These are phyloP conservation scores for Chlamydomonas sp. DNA, from an alignment of 139 green algal genomes.

Conservation along the genomic window DNA sequence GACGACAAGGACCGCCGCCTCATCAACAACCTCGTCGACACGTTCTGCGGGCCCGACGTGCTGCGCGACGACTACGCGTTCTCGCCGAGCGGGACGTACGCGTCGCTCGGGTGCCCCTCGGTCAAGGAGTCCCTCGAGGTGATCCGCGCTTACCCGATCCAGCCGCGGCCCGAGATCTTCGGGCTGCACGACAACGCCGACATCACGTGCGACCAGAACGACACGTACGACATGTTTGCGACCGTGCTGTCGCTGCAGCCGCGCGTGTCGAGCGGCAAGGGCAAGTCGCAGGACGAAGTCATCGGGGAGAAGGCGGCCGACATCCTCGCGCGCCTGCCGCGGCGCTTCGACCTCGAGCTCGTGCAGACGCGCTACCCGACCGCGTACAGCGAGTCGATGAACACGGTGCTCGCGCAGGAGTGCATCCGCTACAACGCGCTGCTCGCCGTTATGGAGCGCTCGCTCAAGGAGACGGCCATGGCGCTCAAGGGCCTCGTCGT, in stretches of 20 bases:
- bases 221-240: conserved; percentile 69
- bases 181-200: conserved; percentile 73
- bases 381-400: conserved; percentile 78
- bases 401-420: conserved; percentile 76
- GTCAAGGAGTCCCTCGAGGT: conserved; percentile 40
- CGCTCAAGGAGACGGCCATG: conserved; percentile 44
- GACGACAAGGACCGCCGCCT: conserved; percentile 71
- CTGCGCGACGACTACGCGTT: conserved; percentile 26
- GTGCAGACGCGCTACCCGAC: conserved; percentile 61
- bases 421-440: conserved; percentile 66
- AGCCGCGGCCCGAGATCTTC: conserved; percentile 59
- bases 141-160: conserved; percentile 51
- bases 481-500: conserved; percentile 66
- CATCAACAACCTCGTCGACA: conserved; percentile 62
- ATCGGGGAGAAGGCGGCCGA: conserved; percentile 8
- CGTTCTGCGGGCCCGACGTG: conserved; percentile 48
- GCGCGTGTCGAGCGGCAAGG: conserved; percentile 32
- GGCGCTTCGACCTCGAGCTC: conserved; percentile 57
- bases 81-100: conserved; percentile 42
- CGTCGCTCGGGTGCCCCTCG: conserved; percentile 19
- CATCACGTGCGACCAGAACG: conserved; percentile 71
- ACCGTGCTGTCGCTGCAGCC: conserved; percentile 73
- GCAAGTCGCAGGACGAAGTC: conserved; percentile 41
- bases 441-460: conserved; percentile 47
- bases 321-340: conserved; percentile 47